phyloP scores from a whole-genome alignment of 1,139 yeast species.

The Oligophagozyma castellii region DNA sequence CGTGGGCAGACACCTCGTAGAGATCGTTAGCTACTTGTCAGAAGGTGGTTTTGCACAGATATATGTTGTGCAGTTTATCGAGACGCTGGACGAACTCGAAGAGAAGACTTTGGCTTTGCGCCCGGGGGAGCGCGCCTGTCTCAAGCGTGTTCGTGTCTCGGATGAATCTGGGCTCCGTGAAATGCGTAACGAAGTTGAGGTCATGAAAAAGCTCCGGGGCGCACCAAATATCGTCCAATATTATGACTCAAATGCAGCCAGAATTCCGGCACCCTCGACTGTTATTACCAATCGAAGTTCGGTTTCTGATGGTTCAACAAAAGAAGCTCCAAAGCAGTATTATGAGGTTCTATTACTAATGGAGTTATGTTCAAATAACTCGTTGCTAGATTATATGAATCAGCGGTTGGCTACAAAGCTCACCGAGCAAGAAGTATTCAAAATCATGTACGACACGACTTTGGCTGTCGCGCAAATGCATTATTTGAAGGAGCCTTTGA shows the following conservation, averaged over 20 bases:
- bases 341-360: constrained; percentile 84
- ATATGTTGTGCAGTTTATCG: constrained; percentile 37
- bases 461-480: constrained; percentile 85
- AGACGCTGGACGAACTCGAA: constrained; percentile 17
- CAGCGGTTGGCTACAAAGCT: constrained; percentile 71
- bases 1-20: constrained; percentile 51
- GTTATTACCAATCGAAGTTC: too few species aligned
- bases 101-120: constrained; percentile 7
- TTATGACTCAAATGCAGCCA: constrained; percentile 90
- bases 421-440: constrained; percentile 67
- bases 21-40: constrained; percentile 46
- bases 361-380: constrained; percentile 84
- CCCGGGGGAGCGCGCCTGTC: constrained; percentile 40
- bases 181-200: constrained; percentile 67
- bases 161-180: constrained; percentile 55
- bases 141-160: constrained; percentile 65
- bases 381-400: constrained; percentile 89
- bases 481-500: constrained; percentile 60
- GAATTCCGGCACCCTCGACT: constrained; percentile 22
- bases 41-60: constrained; percentile 74
- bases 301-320: constrained; percentile 24
- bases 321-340: too few species aligned
- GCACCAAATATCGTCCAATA: constrained; percentile 73
- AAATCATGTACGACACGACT: constrained; percentile 72
- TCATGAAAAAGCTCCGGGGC: constrained; percentile 73